Percentiles rank a stretch among this genome's conserved stretches.
These are phyloP conservation scores for Penicillium hordei DNA, from an alignment of 2,329 filamentous ascomycete species.

Conservation along the genomic window DNA sequence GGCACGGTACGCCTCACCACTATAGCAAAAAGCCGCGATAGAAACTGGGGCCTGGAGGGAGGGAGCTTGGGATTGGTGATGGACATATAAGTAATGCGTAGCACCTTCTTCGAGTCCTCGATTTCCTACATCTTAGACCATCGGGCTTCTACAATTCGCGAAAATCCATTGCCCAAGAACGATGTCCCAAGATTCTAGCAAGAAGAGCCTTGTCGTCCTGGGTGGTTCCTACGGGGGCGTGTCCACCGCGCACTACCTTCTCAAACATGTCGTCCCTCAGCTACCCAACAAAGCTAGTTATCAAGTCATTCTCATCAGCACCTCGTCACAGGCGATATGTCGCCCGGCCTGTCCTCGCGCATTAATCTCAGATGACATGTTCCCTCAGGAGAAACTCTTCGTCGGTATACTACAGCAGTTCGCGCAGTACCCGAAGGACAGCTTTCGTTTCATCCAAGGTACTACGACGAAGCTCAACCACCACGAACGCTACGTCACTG, in stretches of 20 bases:
- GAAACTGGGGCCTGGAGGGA: not conserved
- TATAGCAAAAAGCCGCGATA: too few species aligned
- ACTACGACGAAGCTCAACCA: constrained; percentile 29
- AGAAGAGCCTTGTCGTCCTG: constrained; percentile 42
- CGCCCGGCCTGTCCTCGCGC: constrained; percentile 50
- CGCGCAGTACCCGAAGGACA: constrained; percentile 37
- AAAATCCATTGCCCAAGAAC: not conserved
- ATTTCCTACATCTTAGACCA: not conserved
- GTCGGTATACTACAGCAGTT: constrained; percentile 42
- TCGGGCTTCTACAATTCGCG: not conserved
- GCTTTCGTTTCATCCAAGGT: constrained; percentile 48
- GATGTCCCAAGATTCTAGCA: not conserved
- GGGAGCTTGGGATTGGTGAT: not conserved
- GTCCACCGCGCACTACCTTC: constrained; percentile 54
- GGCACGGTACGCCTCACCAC: not conserved
- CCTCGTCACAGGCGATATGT: constrained; percentile 45
- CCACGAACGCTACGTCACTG: constrained; percentile 30
- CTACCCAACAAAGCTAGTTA: constrained; percentile 40
- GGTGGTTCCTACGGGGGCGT: constrained; percentile 56
- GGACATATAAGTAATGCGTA: not conserved
- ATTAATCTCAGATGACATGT: constrained; percentile 47
- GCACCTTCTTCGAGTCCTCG: not conserved
- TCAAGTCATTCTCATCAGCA: constrained; percentile 47
- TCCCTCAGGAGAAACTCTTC: constrained; percentile 50
- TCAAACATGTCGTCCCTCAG: constrained; percentile 52